phyloP scores from a whole-genome alignment of 768 basidiomycete species.

The Leccinum olivaceopallidum region DNA sequence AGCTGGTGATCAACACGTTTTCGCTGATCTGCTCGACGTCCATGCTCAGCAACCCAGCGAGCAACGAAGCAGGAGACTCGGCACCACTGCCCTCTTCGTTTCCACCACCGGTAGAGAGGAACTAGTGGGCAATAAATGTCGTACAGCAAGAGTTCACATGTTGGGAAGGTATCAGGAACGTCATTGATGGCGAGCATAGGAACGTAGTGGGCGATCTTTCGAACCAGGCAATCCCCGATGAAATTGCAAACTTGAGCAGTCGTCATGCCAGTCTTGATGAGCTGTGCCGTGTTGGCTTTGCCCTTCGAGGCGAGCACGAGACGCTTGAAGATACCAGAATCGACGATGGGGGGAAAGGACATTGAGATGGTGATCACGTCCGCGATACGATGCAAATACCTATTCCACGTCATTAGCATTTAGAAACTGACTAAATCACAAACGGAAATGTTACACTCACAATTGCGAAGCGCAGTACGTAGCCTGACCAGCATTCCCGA shows the following conservation, averaged over 20 bases:
- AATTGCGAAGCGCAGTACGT: conserved; percentile 24
- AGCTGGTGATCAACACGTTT: conserved; percentile 32
- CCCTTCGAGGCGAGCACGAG: conserved; percentile 30
- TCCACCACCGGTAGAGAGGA: conserved; percentile 16
- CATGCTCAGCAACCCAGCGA: conserved; percentile 27
- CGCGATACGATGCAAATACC: conserved; percentile 35
- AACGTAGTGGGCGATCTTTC: conserved; percentile 32
- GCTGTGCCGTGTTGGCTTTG: conserved; percentile 30
- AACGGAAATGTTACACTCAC: no score
- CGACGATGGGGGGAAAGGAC: conserved; percentile 36
- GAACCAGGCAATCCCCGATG: conserved; percentile 31
- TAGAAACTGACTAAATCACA: neutral
- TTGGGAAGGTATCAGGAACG: conserved; percentile 25
- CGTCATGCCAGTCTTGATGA: conserved; percentile 34
- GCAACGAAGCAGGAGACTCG: conserved; percentile 29
- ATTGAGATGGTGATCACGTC: conserved; percentile 32
- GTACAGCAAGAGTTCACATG: conserved; percentile 28
- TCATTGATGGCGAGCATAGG: conserved; percentile 30
- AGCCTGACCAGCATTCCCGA: conserved; percentile 31
- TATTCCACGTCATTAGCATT: conserved; percentile 8
- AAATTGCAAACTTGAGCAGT: conserved; percentile 34
- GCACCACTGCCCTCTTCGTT: conserved; percentile 11
- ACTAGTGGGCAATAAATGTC: conserved; percentile 23
- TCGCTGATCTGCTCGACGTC: conserved; percentile 30
- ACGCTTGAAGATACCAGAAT: conserved; percentile 36